Percentiles rank a stretch among this genome's conserved stretches.
These are phyloP conservation scores for Diaporthe longicolla DNA, from an alignment of 2,329 filamentous ascomycete genomes.

Conservation along the genomic window DNA sequence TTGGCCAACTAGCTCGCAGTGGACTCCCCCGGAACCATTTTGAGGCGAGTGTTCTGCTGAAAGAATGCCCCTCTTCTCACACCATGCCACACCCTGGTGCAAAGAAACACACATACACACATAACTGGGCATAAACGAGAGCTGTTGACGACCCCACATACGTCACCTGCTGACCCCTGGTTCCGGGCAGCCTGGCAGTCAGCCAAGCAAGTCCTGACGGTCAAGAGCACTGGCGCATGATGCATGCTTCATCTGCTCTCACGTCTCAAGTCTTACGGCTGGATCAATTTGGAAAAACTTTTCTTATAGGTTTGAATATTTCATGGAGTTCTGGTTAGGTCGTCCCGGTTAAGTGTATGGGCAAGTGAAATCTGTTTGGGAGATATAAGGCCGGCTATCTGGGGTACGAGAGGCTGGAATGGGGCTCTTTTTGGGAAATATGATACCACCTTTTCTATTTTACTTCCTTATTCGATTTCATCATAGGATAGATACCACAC, in stretches of 20 bases:
- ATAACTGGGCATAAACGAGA: neutral
- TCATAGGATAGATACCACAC: conserved; percentile 23
- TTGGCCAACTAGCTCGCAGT: neutral
- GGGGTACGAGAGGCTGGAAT: neutral
- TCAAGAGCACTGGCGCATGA: conserved; percentile 2
- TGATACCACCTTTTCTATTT: conserved; percentile 16
- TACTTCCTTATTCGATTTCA: neutral
- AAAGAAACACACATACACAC: neutral
- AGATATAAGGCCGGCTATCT: conserved; percentile 3
- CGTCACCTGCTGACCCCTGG: neutral
- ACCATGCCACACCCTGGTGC: neutral
- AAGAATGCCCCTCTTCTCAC: conserved; percentile 24
- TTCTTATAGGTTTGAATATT: neutral
- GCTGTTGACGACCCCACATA: conserved; percentile 13
- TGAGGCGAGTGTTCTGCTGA: neutral
- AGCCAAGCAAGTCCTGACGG: conserved; percentile 24
- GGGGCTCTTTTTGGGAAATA: conserved; percentile 3
- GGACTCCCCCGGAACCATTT: neutral
- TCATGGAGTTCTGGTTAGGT: conserved; percentile 17
- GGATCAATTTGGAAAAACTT: neutral
- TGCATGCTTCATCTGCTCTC: neutral
- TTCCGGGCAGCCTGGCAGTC: conserved; percentile 5
- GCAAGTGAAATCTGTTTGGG: neutral
- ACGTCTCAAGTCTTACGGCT: neutral
- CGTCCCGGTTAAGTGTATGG: neutral